Evolutionary conservation across 1,284 basidiomycete species (phyloP), one percentile per base, ranked within the genome.

Genomic region (Ustilago esculenta): DNA sequence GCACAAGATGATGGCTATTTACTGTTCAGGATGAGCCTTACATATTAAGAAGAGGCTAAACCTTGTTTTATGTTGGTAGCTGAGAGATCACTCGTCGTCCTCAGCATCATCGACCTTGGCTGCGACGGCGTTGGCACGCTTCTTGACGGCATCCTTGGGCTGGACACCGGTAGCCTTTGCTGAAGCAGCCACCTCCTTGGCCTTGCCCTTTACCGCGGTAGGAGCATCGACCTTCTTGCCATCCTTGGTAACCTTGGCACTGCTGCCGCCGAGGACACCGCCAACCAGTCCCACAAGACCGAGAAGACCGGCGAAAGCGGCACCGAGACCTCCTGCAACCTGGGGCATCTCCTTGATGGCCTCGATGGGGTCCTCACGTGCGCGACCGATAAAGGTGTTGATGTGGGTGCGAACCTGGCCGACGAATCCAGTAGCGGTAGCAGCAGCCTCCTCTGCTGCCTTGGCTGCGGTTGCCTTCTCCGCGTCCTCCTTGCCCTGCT

Each of bases 271-370:
- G 14, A 77, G 36, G 15, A 69, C 45, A 33, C 73, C 71, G 36
- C 60, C 70, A 18, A 80, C 27, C 12, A 79, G 43, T 24, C 72
- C 70, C 27, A 79, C 56, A 7, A 81, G 55, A 21, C 71, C 73
- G 10, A 79, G 50, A 5, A 79, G 49, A 27, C 59, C 70, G 10
- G 73, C 75, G 14, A 80, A 61, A 10, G 57, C 67, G 10, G 76
- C 76, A 25, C 56, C 78, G 15, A 78, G 40, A 39, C 65, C 73
- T 32, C 69, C 76, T 12, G 76, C 72, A 1, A 79, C 72, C 36
- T 75, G 67, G 17, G 76, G 75, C 65, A 73, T 67, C 57, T 68
- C 67, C 60, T 72, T 74, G 48, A 79, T 60, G 10, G 78, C 79
- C 36, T 52, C 66, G 47, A 80, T 40, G 30, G 76, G 76, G 40